phyloP scores from a whole-genome alignment of 2,329 filamentous ascomycete species.

The Microdochium nivale region DNA sequence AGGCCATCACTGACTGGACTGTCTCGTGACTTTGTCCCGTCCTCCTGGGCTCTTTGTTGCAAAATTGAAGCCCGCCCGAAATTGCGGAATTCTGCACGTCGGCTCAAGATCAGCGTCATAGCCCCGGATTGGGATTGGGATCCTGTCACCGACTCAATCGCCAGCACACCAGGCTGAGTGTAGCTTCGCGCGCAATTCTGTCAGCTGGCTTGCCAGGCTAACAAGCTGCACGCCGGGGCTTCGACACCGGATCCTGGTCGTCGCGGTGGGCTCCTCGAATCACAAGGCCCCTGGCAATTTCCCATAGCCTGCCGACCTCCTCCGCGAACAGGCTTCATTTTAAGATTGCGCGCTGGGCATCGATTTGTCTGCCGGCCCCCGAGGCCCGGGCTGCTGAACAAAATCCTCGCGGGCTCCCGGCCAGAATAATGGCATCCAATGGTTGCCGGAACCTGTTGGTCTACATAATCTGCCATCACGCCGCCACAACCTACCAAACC shows the following conservation, averaged over 20 bases:
- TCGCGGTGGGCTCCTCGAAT: neutral
- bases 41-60: too few species aligned
- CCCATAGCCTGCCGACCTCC: slow-evolving; percentile 1
- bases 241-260: neutral
- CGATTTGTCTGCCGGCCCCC: neutral
- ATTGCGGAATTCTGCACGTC: too few species aligned
- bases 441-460: neutral
- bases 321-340: neutral
- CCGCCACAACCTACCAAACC: neutral
- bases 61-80: too few species aligned
- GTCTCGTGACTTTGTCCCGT: too few species aligned
- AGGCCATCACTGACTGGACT: too few species aligned
- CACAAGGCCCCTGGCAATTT: slow-evolving; percentile 4
- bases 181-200: too few species aligned
- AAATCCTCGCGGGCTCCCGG: neutral
- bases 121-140: too few species aligned
- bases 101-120: too few species aligned
- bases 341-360: neutral
- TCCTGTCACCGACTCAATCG: too few species aligned
- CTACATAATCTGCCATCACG: neutral
- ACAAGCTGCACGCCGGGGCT: neutral
- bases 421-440: too few species aligned
- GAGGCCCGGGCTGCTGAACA: neutral
- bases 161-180: too few species aligned
- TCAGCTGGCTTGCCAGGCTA: too few species aligned